Percentiles rank a stretch among this genome's conserved stretches.
phyloP scores from a whole-genome alignment of 306 rosid genomes.

The Sindora glabra region DNA sequence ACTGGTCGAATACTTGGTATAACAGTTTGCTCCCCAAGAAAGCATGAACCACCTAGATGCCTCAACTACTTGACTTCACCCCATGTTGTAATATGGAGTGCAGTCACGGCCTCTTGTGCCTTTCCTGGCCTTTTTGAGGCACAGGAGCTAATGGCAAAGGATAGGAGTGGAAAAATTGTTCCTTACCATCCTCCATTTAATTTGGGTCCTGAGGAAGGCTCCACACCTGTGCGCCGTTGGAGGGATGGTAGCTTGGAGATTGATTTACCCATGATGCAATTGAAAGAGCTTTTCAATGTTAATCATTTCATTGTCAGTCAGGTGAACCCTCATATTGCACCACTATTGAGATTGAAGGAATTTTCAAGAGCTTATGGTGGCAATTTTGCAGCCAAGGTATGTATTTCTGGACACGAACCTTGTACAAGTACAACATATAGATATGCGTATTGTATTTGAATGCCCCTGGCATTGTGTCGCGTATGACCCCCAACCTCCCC shows the following conservation, averaged over 20 bases:
- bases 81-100: conserved; percentile 97
- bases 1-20: conserved; percentile 94
- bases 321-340: conserved; percentile 95
- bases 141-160: conserved; percentile 97
- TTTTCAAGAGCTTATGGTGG: conserved; percentile 80
- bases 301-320: conserved; percentile 95
- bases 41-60: conserved; percentile 97
- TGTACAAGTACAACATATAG: neutral
- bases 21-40: conserved; percentile 94
- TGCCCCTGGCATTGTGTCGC: no score
- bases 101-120: conserved; percentile 97
- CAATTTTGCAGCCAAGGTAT: conserved; percentile 94
- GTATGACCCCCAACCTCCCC: no score
- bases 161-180: conserved; percentile 86
- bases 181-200: conserved; percentile 95
- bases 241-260: conserved; percentile 98
- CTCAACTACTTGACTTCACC: conserved; percentile 98
- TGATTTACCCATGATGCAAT: conserved; percentile 94
- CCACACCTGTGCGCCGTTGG: conserved; percentile 76
- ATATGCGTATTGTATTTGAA: no score
- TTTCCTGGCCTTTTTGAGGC: conserved; percentile 99
- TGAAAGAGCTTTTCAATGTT: conserved; percentile 90
- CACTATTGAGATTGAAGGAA: conserved; percentile 77
- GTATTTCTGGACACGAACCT: conserved; percentile 9
- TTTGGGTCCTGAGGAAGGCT: conserved; percentile 81